Percentiles rank a stretch among this genome's conserved stretches.
These are phyloP conservation scores for Euryodendron excelsum DNA, from an alignment of 148 eudicot genomes.

Conservation along the genomic window DNA sequence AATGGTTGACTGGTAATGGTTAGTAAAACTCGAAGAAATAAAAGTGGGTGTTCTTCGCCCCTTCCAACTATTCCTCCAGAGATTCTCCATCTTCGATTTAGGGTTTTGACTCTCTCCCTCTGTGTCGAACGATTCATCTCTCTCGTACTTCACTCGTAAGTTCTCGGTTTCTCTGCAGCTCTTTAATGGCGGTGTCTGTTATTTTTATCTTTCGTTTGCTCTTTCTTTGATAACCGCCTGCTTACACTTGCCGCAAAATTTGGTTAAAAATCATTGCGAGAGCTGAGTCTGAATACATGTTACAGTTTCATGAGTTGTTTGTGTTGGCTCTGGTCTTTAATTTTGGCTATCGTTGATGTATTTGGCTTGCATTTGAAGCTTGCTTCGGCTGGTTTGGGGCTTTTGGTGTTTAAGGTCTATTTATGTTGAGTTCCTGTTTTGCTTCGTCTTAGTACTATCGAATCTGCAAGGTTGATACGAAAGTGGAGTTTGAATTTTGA, in stretches of 20 bases:
- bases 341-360: background rate
- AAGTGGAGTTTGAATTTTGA: background rate
- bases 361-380: background rate
- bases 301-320: background rate
- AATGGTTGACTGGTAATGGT: background rate
- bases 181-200: background rate
- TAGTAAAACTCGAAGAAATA: background rate
- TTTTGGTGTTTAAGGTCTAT: background rate
- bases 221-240: background rate
- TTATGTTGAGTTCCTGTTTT: background rate
- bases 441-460: background rate
- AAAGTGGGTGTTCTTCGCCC: background rate
- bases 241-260: background rate
- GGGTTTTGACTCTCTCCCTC: slow-evolving; percentile 10
- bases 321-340: background rate
- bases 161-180: background rate
- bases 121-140: background rate
- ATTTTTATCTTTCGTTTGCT: background rate
- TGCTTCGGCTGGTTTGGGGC: slow-evolving; percentile 4
- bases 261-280: background rate
- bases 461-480: background rate
- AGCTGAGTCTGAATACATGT: background rate
- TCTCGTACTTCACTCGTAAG: slow-evolving; percentile 10
- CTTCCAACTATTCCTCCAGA: background rate
- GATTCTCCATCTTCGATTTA: background rate